Evolutionary conservation across 352 stramenopile genomes (phyloP), one percentile per base, ranked within the genome.

Genomic region (Pythium guiyangense): DNA sequence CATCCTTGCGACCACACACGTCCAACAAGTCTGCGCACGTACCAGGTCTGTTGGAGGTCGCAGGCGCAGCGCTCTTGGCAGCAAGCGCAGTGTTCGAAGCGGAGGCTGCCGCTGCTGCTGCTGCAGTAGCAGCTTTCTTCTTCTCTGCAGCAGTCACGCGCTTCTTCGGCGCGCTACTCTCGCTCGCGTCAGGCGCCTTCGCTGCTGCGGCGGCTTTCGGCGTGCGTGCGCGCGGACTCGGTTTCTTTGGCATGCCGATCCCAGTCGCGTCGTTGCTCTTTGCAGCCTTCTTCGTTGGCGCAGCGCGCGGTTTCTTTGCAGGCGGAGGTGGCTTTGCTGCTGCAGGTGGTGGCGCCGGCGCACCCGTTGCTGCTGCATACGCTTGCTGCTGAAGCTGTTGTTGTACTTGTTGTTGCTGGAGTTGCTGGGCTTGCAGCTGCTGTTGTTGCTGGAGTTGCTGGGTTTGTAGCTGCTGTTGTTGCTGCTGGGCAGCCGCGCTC

Each of bases 211-310:
- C n/a, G n/a, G n/a, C 29, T 63, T 67, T 64, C 39, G 63, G 55
- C 11, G 47, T 60, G 18, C 69, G 69, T 37, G 60, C 49, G 34
- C 59, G 65, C 4, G 70, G 66, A 44, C 59, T 78, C 44, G 67
- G 55, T 42, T 78, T 78, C 47, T 73, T 72, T 18, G 39, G 40
- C 57, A 49, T 43, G 29, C 52, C 45, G 31, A 37, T 37, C 31
- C 31, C 31, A 4, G 25, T 49, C 39, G 39, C 6, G 22, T 62
- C 25, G 52, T 43, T 22, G 55, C 50, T 37, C 59, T 73, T 70
- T 44, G 60, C 72, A 34, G 54, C 55, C 52, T 69, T 56, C 55
- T 73, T 70, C 14, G 51, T 37, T 5, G 45, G 45, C 15, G 37
- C 52, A 25, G 3, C 37, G 12, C 17, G 12, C 42, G 18, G n/a